phyloP scores from a whole-genome alignment of 1,139 yeast genomes.

The Petasospora fabianii region DNA sequence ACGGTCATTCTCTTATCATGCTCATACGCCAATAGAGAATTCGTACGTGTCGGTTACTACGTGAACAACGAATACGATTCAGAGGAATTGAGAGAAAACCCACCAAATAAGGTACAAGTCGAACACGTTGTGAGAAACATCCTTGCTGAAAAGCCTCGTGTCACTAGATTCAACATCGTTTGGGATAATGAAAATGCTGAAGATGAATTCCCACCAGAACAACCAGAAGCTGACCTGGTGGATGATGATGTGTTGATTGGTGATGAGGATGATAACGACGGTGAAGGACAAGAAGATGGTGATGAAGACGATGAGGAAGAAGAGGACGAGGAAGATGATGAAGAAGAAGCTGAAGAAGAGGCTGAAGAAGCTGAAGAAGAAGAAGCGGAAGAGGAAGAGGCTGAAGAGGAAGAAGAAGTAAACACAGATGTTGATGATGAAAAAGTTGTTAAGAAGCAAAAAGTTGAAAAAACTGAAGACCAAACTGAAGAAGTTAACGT shows the following conservation, averaged over 20 bases:
- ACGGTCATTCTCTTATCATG: constrained; percentile 91
- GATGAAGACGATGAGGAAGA: constrained; percentile 39
- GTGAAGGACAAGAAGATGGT: constrained; percentile 44
- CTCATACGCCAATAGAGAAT: constrained; percentile 88
- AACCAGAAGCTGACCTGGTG: constrained; percentile 51
- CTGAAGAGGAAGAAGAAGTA: constrained; percentile 27
- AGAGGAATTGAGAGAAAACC: constrained; percentile 89
- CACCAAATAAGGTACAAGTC: constrained; percentile 90
- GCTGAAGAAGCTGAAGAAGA: constrained; percentile 39
- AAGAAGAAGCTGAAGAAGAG: constrained; percentile 37
- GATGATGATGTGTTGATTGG: constrained; percentile 51
- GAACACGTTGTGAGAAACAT: constrained; percentile 93
- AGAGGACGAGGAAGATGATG: constrained; percentile 33
- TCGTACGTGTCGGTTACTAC: constrained; percentile 95
- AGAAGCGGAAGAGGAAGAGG: constrained; percentile 27
- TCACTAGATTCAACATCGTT: constrained; percentile 90
- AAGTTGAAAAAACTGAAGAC: constrained; percentile 28
- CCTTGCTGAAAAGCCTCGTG: constrained; percentile 95
- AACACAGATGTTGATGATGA: constrained; percentile 31
- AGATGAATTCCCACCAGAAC: constrained; percentile 75
- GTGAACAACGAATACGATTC: constrained; percentile 95
- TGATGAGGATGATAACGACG: constrained; percentile 53
- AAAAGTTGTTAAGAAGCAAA: constrained; percentile 27
- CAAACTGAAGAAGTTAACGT: constrained; percentile 24
- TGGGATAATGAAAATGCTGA: constrained; percentile 75